Evolutionary conservation across 1,139 yeast genomes (phyloP).

Genomic region (Schwanniomyces etchellsii): DNA sequence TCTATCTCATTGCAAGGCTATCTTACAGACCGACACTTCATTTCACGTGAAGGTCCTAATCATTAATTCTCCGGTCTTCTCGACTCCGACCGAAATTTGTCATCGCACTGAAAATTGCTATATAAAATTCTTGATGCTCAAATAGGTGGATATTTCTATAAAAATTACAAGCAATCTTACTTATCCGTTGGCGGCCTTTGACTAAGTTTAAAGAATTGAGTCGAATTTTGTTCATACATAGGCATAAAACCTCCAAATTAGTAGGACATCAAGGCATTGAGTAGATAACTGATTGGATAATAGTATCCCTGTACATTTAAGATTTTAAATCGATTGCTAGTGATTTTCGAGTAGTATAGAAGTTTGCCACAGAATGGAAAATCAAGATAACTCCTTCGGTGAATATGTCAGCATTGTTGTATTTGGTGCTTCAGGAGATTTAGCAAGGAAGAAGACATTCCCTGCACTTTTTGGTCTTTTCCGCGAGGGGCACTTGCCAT

Average conservation of each 20-base stretch:
- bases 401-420: constrained; percentile 53
- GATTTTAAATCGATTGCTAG: background rate
- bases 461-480: constrained; percentile 70
- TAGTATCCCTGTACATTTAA: too few relatives aligned
- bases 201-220: background rate
- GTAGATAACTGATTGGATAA: too few relatives aligned
- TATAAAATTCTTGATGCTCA: background rate
- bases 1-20: background rate
- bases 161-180: background rate
- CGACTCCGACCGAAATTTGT: constrained; percentile 1
- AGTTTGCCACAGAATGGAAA: too few relatives aligned
- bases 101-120: too few relatives aligned
- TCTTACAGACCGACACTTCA: background rate
- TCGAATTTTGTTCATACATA: too few relatives aligned
- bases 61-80: background rate
- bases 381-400: background rate
- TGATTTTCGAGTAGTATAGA: too few relatives aligned
- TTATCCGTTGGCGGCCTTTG: background rate
- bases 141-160: background rate
- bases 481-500: constrained; percentile 76
- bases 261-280: too few relatives aligned
- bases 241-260: too few relatives aligned
- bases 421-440: constrained; percentile 91
- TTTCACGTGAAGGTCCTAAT: background rate
- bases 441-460: constrained; percentile 93